Conservation (phyloP, 768 basidiomycete genomes). For the Trametes cinnabarina region DNA sequence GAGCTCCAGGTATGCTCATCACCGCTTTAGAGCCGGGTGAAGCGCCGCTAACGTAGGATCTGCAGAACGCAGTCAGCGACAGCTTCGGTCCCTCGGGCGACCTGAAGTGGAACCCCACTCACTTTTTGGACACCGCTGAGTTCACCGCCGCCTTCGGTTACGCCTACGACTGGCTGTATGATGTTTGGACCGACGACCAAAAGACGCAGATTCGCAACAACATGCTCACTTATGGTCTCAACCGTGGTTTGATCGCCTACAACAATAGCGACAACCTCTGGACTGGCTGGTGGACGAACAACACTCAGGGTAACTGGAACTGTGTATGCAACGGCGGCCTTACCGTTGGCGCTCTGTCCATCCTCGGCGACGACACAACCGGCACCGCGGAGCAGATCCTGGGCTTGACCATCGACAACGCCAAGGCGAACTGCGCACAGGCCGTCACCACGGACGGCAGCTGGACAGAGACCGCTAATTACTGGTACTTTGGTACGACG, state of each 20-base stretch:
- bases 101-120: slow-evolving; percentile 79
- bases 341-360: slow-evolving; percentile 86
- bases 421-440: slow-evolving; percentile 69
- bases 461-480: slow-evolving; percentile 93
- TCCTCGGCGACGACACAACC: slow-evolving; percentile 78
- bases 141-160: slow-evolving; percentile 85
- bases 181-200: slow-evolving; percentile 74
- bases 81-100: slow-evolving; percentile 62
- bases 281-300: slow-evolving; percentile 77
- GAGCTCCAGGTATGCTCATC: slow-evolving; percentile 72
- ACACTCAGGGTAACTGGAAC: slow-evolving; percentile 92
- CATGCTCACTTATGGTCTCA: slow-evolving; percentile 77
- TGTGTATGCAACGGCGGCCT: slow-evolving; percentile 93
- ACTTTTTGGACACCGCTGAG: slow-evolving; percentile 95
- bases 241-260: slow-evolving; percentile 45
- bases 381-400: slow-evolving; percentile 70
- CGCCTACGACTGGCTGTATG: slow-evolving; percentile 96
- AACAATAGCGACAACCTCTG: slow-evolving; percentile 22
- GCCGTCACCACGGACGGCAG: slow-evolving; percentile 72
- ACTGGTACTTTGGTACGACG: slow-evolving; percentile 94
- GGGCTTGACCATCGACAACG: slow-evolving; percentile 66
- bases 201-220: slow-evolving; percentile 63
- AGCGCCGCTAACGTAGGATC: not conserved
- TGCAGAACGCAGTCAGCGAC: slow-evolving; percentile 62
- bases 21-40: not conserved